phyloP scores from a whole-genome alignment of 805 yeast species.

The Myxozyma kluyveri region DNA sequence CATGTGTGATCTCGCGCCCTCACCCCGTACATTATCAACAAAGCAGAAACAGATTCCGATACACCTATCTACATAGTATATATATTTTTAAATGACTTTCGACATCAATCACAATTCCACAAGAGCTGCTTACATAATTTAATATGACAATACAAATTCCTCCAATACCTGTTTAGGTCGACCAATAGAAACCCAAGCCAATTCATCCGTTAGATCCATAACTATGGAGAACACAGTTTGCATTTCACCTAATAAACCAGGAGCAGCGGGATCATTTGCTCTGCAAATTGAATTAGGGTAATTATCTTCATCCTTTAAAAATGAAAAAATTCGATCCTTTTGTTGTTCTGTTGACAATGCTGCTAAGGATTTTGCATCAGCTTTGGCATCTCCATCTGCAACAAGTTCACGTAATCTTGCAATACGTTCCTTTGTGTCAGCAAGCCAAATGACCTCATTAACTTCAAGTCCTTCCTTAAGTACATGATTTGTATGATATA shows the following conservation, averaged over 20 bases:
- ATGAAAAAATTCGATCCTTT: conserved; percentile 22
- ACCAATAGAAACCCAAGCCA: conserved; percentile 32
- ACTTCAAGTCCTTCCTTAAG: conserved; percentile 14
- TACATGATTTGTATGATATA: conserved; percentile 27
- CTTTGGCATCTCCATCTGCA: conserved; percentile 1
- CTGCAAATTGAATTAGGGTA: conserved; percentile 35
- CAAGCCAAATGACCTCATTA: conserved; percentile 25
- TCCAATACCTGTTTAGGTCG: conserved; percentile 30
- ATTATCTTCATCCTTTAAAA: conserved; percentile 32
- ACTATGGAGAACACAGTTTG: conserved; percentile 35
- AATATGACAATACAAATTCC: conserved; percentile 16
- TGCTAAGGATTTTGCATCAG: background rate
- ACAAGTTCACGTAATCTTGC: conserved; percentile 18
- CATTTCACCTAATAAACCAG: conserved; percentile 27
- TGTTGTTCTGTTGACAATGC: conserved; percentile 2
- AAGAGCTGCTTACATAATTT: background rate
- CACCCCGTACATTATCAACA: too few species aligned
- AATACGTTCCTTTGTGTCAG: conserved; percentile 22
- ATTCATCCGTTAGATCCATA: conserved; percentile 31
- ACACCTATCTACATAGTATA: too few species aligned
- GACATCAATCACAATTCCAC: background rate
- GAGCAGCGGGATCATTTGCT: conserved; percentile 21
- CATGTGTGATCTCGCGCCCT: too few species aligned
- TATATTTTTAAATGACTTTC: too few species aligned
- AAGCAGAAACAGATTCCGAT: too few species aligned